These are phyloP conservation scores for Tetrahymena elliotti DNA, from an alignment of 73 alveolate species.

Conservation along the genomic window DNA sequence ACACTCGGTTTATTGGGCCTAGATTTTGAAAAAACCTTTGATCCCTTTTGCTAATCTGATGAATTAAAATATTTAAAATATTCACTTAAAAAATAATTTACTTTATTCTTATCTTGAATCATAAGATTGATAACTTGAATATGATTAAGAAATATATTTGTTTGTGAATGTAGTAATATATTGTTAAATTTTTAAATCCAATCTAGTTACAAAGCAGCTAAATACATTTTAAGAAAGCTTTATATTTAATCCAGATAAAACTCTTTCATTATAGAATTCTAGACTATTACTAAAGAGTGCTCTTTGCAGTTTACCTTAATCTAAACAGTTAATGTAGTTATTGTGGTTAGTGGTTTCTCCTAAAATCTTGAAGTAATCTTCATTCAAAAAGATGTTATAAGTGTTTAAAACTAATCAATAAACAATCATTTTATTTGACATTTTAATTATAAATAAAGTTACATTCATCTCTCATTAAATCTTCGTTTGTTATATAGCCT, in stretches of 20 bases:
- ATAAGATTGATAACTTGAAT: neutral
- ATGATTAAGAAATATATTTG: neutral
- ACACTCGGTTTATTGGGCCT: neutral
- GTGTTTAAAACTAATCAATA: neutral
- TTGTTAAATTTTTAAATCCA: neutral
- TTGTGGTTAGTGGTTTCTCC: neutral
- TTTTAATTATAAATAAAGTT: too few relatives aligned
- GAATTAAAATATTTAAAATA: neutral
- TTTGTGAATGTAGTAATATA: neutral
- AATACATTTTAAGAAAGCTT: neutral
- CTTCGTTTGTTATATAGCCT: neutral
- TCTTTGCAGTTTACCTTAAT: neutral
- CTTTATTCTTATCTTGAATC: neutral
- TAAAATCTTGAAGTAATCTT: neutral
- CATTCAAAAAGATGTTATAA: neutral
- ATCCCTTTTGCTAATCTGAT: neutral
- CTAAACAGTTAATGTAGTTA: neutral
- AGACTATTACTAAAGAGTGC: neutral
- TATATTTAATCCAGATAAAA: neutral
- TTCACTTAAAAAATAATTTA: neutral
- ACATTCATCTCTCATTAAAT: neutral
- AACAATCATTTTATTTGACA: too few relatives aligned
- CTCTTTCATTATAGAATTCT: neutral
- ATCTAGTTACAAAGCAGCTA: neutral
- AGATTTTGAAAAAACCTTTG: neutral